Conservation (phyloP, 805 yeast genomes). For the Wickerhamomyces strasburgensis region DNA sequence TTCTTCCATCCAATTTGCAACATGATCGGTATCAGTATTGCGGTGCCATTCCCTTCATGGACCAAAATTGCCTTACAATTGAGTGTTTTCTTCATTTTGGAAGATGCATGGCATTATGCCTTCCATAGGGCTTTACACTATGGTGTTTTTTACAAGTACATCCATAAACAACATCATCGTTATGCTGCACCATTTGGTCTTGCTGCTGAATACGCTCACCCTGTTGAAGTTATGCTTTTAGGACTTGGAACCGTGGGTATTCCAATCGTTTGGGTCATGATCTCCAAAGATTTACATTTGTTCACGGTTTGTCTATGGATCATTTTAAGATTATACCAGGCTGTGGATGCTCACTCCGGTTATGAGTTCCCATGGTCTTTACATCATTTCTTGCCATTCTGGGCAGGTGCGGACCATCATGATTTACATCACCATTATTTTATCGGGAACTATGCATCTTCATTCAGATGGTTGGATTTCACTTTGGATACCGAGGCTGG, state of each 20-base stretch:
- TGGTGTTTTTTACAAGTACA: slow-evolving; percentile 81
- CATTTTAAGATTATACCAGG: slow-evolving; percentile 81
- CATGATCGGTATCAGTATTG: slow-evolving; percentile 64
- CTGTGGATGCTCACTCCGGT: slow-evolving; percentile 95
- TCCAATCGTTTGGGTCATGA: slow-evolving; percentile 76
- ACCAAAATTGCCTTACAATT: slow-evolving; percentile 59
- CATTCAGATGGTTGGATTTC: slow-evolving; percentile 95
- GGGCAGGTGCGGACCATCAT: slow-evolving; percentile 98
- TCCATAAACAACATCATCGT: slow-evolving; percentile 94
- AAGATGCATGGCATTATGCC: slow-evolving; percentile 96
- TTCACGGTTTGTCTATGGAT: slow-evolving; percentile 87
- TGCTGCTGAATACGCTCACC: slow-evolving; percentile 96
- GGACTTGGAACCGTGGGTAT: slow-evolving; percentile 95
- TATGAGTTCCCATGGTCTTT: slow-evolving; percentile 96
- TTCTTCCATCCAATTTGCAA: slow-evolving; percentile 89
- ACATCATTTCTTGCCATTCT: slow-evolving; percentile 84
- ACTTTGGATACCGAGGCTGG: slow-evolving; percentile 84
- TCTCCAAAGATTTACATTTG: slow-evolving; percentile 72
- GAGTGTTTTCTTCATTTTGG: slow-evolving; percentile 72
- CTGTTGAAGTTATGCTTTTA: slow-evolving; percentile 82
- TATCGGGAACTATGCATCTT: slow-evolving; percentile 88
- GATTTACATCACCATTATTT: slow-evolving; percentile 95
- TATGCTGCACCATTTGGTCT: slow-evolving; percentile 96
- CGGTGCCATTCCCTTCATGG: slow-evolving; percentile 77
- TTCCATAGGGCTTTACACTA: slow-evolving; percentile 84